These are phyloP conservation scores for Xylaria nigripes DNA, from an alignment of 495 filamentous ascomycete species.

Conservation along the genomic window DNA sequence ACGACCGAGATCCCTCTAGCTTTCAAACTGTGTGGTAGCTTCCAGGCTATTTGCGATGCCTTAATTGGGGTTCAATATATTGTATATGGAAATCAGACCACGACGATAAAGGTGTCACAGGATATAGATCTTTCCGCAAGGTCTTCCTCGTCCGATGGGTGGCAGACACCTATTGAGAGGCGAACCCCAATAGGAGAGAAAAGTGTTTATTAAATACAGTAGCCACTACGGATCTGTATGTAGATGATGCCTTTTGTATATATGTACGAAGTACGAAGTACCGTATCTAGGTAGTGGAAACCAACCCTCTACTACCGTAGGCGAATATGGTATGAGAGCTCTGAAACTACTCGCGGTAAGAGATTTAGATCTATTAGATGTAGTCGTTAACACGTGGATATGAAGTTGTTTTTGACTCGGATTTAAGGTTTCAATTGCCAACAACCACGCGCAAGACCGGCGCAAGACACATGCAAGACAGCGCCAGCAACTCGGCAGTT, in stretches of 20 bases:
- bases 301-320: no score
- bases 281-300: no score
- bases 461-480: not conserved
- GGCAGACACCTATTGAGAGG: conserved; percentile 28
- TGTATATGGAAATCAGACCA: conserved; percentile 60
- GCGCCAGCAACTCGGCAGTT: not conserved
- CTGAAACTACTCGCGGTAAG: no score
- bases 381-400: not conserved
- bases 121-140: conserved; percentile 16
- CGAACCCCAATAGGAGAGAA: conserved; percentile 34
- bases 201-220: conserved; percentile 17
- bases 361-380: no score
- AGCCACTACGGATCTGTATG: no score
- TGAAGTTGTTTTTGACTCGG: not conserved
- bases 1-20: conserved; percentile 67
- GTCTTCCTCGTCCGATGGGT: conserved; percentile 22
- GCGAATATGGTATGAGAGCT: no score
- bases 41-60: conserved; percentile 79
- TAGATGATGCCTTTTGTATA: conserved; percentile 2
- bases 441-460: not conserved
- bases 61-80: conserved; percentile 81
- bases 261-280: no score
- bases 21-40: conserved; percentile 87
- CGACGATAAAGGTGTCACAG: conserved; percentile 21
- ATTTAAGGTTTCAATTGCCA: not conserved